Base-by-base conservation (phyloP, 2,329 filamentous ascomycete species). In the Xylariomycetidae sp. region DNA sequence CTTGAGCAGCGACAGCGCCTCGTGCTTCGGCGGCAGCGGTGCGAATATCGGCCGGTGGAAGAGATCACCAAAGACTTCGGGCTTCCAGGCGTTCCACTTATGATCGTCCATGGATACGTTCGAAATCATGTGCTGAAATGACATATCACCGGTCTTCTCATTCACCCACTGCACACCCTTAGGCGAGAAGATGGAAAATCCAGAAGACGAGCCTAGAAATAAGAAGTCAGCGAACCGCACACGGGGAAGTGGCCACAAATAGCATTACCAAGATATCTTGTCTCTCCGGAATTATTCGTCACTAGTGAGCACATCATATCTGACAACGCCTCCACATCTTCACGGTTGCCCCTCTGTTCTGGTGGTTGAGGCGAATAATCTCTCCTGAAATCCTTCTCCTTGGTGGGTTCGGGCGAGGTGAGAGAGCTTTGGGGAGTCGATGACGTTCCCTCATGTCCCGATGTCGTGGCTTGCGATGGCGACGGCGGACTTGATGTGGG, bases 221-320 rank as follows among this genome's bases (percentile, higher is more conserved):
- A 20, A 23, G 23, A 16, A 26, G 34, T 38, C 34, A 47, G 40
- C 30, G n/a, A 9, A 18, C 36, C 15, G 28, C 31, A 9, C 16
- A n/a, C 14, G 19, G 19, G n/a, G 13, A 7, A 26, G 50, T 30
- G 38, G n/a, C n/a, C n/a, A n/a, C n/a, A n/a, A n/a, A n/a, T n/a
- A n/a, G n/a, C n/a, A 8, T 23, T 71, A 89, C 88, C 92, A 48
- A 97, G 94, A 57, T 95, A 98, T 61, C 92, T 76, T 6, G 90
- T 96, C 67, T 98, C 92, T 34, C 92, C 92, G 42, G 80, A 85
- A 49, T 90, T 88, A 56, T 95, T 97, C 2, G 90, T 97, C 18
- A 98, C 89, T 19, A 98, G 66, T 3, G 89, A 96, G 61, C 90
- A 97, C 92, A 98, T 97, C 84, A 96, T 92, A 63, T 98, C 92